Conservation (phyloP, 2,329 filamentous ascomycete species). For the Sclerotiophoma versabilis region DNA sequence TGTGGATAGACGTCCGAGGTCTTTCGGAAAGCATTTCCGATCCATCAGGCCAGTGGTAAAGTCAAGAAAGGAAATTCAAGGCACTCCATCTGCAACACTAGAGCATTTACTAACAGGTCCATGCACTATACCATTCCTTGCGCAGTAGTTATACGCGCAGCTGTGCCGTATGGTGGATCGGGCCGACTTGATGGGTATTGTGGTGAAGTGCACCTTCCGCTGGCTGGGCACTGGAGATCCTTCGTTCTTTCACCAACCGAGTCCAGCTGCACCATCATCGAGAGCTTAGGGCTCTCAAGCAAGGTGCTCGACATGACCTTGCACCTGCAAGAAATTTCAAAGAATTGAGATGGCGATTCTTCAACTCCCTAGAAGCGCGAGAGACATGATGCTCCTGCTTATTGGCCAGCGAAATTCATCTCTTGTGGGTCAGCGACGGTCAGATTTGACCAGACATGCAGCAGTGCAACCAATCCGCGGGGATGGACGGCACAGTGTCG, state of each 20-base stretch:
- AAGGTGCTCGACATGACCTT: background rate
- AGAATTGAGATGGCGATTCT: no score
- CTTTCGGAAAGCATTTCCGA: background rate
- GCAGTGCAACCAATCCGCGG: background rate
- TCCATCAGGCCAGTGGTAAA: background rate
- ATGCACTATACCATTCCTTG: background rate
- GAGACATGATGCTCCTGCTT: background rate
- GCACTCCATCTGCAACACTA: background rate
- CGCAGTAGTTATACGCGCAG: conserved; percentile 1
- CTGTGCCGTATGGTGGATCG: background rate
- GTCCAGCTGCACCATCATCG: background rate
- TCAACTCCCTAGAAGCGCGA: background rate
- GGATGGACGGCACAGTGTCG: conserved; percentile 1
- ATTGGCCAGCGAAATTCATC: background rate
- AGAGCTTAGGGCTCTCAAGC: background rate
- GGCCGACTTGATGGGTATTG: background rate
- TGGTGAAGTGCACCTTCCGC: conserved; percentile 1
- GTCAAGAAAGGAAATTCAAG: background rate
- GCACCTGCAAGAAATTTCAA: no score
- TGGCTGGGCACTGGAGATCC: background rate
- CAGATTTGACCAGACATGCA: background rate
- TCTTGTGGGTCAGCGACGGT: background rate
- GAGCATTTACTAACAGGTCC: background rate
- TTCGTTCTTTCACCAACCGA: background rate
- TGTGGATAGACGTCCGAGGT: conserved; percentile 1